Base-by-base conservation (phyloP, 2,329 filamentous ascomycete genomes). In the Coniella vitis region DNA sequence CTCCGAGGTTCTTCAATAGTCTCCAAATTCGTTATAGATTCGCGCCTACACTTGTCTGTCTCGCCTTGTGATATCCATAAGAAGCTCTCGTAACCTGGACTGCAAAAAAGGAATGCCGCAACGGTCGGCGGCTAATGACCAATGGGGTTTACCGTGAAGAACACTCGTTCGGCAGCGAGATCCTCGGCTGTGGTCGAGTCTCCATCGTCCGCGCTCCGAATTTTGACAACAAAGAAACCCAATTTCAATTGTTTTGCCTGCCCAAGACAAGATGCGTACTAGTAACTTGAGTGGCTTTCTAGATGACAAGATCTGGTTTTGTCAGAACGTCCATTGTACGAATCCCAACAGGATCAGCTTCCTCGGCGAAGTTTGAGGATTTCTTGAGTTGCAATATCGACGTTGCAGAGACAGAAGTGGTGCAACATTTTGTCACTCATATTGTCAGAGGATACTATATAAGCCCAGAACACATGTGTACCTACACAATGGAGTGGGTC, bases 281-380 rank as follows among this genome's bases (percentile, higher is more conserved):
- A 1, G 65, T 64, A 0, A 63, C 56, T 20, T 71, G 62, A 1
- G 62, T 69, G 0, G 63, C 63, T 0, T 58, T 49, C 43, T 78
- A 74, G 0, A 59, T 60, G 0, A 74, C 71, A 0, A 83, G 63
- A 50, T 86, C 81, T 0, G 78, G 74, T 54, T 84, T 84, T 0
- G 80, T 84, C 0, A 84, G 64, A 0, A 76, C 69, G 0, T 69
- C 71, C 9, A 77, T 58, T 0, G 73, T 77, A 0, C 73, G 55
- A 4, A 60, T 53, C 0, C 73, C 72, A 0, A 63, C 48, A 0
- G 68, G 65, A 10, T 77, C 74, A 2, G 59, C 63, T 10, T 61
- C 49, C 13, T 61, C 65, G 2, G 68, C 68, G 2, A 69, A n/a
- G 54, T 38, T 63, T 62, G 4, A 71, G 50, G 12, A 71, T 64